phyloP scores from a whole-genome alignment of 306 rosid species.

The Vigna trinervia region DNA sequence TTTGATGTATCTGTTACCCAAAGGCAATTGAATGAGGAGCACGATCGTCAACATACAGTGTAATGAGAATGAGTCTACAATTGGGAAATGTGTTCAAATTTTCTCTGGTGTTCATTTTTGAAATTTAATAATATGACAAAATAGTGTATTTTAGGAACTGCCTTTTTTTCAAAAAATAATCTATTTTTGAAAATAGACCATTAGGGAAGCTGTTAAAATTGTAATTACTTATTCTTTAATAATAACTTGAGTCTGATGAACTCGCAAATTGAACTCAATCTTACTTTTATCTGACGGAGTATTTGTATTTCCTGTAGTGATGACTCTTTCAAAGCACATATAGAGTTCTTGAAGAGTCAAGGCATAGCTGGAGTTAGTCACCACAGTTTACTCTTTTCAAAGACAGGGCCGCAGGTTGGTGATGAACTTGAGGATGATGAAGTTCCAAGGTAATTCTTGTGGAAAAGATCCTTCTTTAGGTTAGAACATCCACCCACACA shows the following conservation, averaged over 20 bases:
- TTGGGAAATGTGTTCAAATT: neutral
- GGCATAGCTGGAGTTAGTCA: conserved; percentile 95
- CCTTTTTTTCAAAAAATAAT: neutral
- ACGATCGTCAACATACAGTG: conserved; percentile 70
- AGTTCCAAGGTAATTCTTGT: conserved; percentile 58
- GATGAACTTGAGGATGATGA: conserved; percentile 63
- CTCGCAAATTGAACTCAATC: conserved; percentile 1
- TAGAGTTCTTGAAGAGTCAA: conserved; percentile 70
- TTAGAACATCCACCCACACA: too few species aligned
- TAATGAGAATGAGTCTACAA: conserved; percentile 49
- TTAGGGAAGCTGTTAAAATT: neutral
- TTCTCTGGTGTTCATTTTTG: neutral
- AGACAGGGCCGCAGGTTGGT: conserved; percentile 72
- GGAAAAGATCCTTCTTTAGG: neutral
- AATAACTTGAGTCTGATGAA: neutral
- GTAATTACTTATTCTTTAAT: neutral
- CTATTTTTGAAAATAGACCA: neutral
- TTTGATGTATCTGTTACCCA: conserved; percentile 93
- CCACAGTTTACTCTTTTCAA: conserved; percentile 92
- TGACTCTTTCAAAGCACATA: conserved; percentile 60
- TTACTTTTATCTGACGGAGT: neutral
- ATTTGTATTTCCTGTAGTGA: conserved; percentile 56
- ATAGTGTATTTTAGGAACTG: neutral
- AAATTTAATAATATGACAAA: neutral
- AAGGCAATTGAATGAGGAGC: conserved; percentile 83